Conservation (phyloP, 805 yeast species). For the Saccharomycopsis lassenensis region DNA sequence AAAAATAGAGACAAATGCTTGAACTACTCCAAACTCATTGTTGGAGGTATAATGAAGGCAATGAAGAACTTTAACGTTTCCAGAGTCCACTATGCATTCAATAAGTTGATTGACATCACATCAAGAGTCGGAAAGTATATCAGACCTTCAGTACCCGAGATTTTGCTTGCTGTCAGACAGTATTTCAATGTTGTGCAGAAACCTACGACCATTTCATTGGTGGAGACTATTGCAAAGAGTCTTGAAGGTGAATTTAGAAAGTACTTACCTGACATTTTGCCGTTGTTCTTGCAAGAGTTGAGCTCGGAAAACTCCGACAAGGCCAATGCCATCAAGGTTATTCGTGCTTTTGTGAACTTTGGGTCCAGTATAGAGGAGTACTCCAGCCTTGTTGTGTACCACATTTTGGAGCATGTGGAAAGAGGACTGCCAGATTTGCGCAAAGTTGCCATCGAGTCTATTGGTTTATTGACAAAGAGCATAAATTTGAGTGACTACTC, state of each 20-base stretch:
- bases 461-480: conserved; percentile 68
- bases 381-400: conserved; percentile 78
- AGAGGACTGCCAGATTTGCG: conserved; percentile 47
- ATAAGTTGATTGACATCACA: conserved; percentile 72
- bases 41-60: conserved; percentile 78
- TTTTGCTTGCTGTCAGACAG: conserved; percentile 66
- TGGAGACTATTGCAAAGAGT: conserved; percentile 77
- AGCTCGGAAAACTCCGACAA: conserved; percentile 57
- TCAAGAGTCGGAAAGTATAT: conserved; percentile 83
- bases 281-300: conserved; percentile 62
- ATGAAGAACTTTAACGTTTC: conserved; percentile 74
- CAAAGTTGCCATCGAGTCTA: conserved; percentile 65
- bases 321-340: conserved; percentile 57
- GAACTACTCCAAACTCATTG: conserved; percentile 75
- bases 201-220: conserved; percentile 63
- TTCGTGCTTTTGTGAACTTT: conserved; percentile 75
- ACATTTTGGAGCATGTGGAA: conserved; percentile 72
- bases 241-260: conserved; percentile 87
- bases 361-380: conserved; percentile 86
- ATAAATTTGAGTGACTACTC: conserved; percentile 79
- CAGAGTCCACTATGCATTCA: conserved; percentile 78
- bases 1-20: conserved; percentile 83
- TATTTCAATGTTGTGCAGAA: conserved; percentile 59
- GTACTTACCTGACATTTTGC: conserved; percentile 67
- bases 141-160: conserved; percentile 66